Percentiles rank a stretch among this genome's conserved stretches.
phyloP scores from a whole-genome alignment of 225 moss, liverwort and hornwort species.

The Sphagnum tenellum region DNA sequence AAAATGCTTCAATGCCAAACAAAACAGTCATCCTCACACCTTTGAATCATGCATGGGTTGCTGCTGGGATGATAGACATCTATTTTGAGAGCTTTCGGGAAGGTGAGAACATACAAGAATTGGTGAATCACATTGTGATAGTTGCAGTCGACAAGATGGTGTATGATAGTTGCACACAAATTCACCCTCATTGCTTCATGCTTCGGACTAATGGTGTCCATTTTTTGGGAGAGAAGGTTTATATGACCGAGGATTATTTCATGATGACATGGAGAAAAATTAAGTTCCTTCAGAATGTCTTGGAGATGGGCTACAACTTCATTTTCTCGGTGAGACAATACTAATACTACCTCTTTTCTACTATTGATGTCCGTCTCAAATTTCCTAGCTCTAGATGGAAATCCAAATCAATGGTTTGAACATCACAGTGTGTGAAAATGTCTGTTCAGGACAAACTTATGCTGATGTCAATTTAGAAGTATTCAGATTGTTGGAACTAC shows the following conservation, averaged over 20 bases:
- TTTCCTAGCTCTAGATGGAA: too few relatives aligned
- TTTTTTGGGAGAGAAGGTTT: constrained; percentile 61
- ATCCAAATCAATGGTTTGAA: too few relatives aligned
- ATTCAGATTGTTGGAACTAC: too few relatives aligned
- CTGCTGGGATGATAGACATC: constrained; percentile 70
- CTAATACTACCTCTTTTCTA: neutral
- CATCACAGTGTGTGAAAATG: neutral
- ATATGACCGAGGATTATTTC: constrained; percentile 71
- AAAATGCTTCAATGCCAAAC: constrained; percentile 38
- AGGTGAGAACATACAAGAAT: constrained; percentile 39
- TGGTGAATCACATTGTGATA: constrained; percentile 57
- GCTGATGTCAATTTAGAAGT: too few relatives aligned
- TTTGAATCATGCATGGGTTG: constrained; percentile 82
- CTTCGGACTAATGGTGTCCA: constrained; percentile 73
- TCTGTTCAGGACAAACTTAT: too few relatives aligned
- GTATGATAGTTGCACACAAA: constrained; percentile 41
- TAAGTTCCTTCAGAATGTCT: constrained; percentile 40
- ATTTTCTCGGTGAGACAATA: constrained; percentile 60
- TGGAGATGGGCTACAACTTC: constrained; percentile 79
- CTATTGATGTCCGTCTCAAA: neutral
- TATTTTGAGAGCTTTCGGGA: constrained; percentile 62
- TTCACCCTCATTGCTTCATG: constrained; percentile 73
- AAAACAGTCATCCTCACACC: constrained; percentile 83
- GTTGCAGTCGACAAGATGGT: constrained; percentile 61
- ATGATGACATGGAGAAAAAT: constrained; percentile 97